Conservation (phyloP, 805 yeast genomes). For the Candida sanyiensis region DNA sequence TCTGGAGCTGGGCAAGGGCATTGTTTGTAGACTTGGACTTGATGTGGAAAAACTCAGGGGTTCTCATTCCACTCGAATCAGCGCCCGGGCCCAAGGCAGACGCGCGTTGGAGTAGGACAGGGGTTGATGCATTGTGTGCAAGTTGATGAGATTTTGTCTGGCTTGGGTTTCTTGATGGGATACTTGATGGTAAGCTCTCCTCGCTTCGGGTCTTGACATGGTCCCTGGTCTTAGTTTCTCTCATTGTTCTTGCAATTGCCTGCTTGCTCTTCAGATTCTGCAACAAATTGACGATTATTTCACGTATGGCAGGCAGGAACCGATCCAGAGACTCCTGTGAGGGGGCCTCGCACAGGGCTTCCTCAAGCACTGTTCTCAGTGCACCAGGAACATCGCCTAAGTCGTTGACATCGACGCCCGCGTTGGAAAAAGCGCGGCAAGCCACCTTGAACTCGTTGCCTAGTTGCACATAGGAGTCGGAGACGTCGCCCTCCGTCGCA, state of each 20-base stretch:
- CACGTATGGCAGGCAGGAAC: conserved; percentile 79
- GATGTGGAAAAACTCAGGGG: conserved; percentile 8
- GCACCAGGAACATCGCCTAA: conserved; percentile 87
- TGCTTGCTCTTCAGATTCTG: conserved; percentile 81
- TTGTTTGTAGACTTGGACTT: conserved; percentile 31
- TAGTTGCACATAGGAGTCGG: conserved; percentile 82
- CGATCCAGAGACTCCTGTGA: conserved; percentile 75
- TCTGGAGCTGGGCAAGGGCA: conserved; percentile 73
- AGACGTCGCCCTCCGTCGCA: conserved; percentile 79
- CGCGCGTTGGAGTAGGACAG: too few relatives aligned
- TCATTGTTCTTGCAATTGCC: conserved; percentile 39
- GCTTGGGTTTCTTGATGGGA: too few relatives aligned
- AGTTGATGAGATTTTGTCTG: too few relatives aligned
- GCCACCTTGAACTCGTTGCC: conserved; percentile 93
- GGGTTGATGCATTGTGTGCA: too few relatives aligned
- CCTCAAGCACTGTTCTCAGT: conserved; percentile 73
- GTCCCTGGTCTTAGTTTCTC: conserved; percentile 24
- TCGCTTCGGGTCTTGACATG: conserved; percentile 13
- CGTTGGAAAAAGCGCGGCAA: conserved; percentile 67
- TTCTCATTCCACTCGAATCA: not conserved
- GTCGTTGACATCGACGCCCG: conserved; percentile 78
- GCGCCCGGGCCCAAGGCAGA: conserved; percentile 1
- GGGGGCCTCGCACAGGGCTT: conserved; percentile 79
- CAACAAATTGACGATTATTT: conserved; percentile 74
- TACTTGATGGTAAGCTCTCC: conserved; percentile 9